Percentiles rank a stretch among this genome's conserved stretches.
Conservation (phyloP, 345 rosid genomes). For the Populus euphratica region DNA sequence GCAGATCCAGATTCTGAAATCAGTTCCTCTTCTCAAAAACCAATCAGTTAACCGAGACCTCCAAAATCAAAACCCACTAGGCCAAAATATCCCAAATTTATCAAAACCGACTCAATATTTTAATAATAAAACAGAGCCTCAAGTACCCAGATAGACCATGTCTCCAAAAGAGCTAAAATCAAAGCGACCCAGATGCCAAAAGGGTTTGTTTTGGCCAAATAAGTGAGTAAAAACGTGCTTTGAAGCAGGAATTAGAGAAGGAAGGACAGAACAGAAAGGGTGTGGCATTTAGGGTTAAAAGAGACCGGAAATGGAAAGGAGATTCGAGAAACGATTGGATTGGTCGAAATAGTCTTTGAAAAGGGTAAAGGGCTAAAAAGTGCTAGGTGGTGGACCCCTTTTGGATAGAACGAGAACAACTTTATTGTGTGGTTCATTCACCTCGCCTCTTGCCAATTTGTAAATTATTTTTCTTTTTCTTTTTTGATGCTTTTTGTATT, state of each 20-base stretch:
- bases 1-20: background rate
- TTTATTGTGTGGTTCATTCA: background rate
- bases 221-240: background rate
- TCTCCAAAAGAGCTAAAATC: background rate
- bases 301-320: background rate
- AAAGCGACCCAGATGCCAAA: background rate
- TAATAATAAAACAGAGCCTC: background rate
- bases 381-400: slow-evolving; percentile 5
- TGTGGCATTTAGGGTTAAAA: background rate
- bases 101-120: background rate
- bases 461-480: too few relatives aligned
- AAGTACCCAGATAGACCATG: background rate
- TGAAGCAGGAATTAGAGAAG: background rate
- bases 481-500: background rate
- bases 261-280: background rate
- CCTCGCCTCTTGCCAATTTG: background rate
- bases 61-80: background rate
- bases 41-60: background rate
- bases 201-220: background rate
- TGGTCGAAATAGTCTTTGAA: background rate
- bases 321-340: background rate
- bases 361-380: slow-evolving; percentile 10
- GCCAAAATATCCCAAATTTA: background rate
- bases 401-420: slow-evolving; percentile 1
- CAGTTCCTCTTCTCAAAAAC: background rate